Base-by-base conservation (phyloP, 2,329 filamentous ascomycete genomes). In the Claviceps cyperi region DNA sequence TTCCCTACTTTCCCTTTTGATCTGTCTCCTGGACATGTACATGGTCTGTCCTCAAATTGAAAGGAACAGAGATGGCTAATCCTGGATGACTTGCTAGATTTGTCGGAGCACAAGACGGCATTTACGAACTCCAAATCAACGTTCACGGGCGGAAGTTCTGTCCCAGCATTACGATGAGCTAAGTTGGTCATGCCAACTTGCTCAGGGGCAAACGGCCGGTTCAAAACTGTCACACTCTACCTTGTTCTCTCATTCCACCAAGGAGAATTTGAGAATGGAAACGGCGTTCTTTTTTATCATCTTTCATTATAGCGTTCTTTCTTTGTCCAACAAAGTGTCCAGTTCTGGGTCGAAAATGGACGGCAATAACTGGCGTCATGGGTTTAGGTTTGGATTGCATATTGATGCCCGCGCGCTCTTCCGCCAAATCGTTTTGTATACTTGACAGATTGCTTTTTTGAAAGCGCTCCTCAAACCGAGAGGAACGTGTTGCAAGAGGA, bases 51-150 rank as follows among this genome's bases (percentile, higher is more conserved):
- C 50, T 32, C n/a, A 6, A 24, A 7, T 21, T 5, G 6, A 7
- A 41, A 21, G 21, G 5, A 24, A 13, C 14, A 13, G 4, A 13
- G 19, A 21, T 17, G 46, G 51, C 62, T 63, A 49, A 62, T 57
- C 45, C 32, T 49, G 13, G 17, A 36, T 51, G 17, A 14, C 39
- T 19, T 2, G 24, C 4, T 48, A 83, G 80, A 50, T 83, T 76
- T 57, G 69, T 82, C 40, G 80, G 76, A 19, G 76, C 79, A 36
- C 81, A 86, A 60, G 80, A 86, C 56, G 85, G 85, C 50, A 83
- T 90, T 49, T 86, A 86, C 59, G 83, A 89, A 65, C 79, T 86
- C 57, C 75, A 74, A 36, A 73, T 90, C 55, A 81, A 87, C 60
- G 58, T 81, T 17, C 71, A 76, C 46, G 72, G 69, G 51, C 73